Evolutionary conservation across 2,329 filamentous ascomycete genomes (phyloP).

Genomic region (Diaporthe ilicicola): DNA sequence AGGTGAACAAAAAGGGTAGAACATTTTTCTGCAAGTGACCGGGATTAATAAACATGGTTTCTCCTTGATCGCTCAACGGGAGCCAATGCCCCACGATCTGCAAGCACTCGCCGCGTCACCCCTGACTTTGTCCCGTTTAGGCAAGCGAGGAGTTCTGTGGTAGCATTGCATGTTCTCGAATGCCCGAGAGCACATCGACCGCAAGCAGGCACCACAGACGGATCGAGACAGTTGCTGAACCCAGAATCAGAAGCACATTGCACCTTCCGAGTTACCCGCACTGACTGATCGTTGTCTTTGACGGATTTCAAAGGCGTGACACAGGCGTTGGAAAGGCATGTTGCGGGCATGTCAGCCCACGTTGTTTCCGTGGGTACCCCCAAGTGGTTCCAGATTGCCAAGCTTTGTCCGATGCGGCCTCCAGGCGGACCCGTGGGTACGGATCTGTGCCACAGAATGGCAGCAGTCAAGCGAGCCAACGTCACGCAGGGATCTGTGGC

Average conservation of each 20-base stretch:
- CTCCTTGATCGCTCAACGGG: slow-evolving; percentile 23
- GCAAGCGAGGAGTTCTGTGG: slow-evolving; percentile 29
- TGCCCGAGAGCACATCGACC: background rate
- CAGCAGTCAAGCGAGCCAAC: slow-evolving; percentile 17
- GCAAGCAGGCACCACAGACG: background rate
- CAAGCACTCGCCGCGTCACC: slow-evolving; percentile 32
- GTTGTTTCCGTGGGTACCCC: background rate
- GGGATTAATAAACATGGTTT: slow-evolving; percentile 20
- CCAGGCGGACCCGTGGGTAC: slow-evolving; percentile 19
- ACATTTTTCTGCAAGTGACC: slow-evolving; percentile 34
- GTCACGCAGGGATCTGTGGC: background rate
- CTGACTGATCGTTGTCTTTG: background rate
- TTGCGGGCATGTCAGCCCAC: background rate
- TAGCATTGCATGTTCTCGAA: slow-evolving; percentile 17
- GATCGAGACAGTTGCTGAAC: background rate
- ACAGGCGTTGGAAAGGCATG: background rate
- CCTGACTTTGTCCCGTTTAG: slow-evolving; percentile 35
- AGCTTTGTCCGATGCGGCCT: slow-evolving; percentile 26
- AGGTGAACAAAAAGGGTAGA: slow-evolving; percentile 40
- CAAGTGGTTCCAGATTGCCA: slow-evolving; percentile 2
- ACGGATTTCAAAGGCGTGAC: background rate
- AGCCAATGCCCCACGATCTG: slow-evolving; percentile 30
- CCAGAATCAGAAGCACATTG: background rate
- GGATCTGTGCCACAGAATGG: slow-evolving; percentile 1
- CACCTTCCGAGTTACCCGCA: background rate